phyloP scores from a whole-genome alignment of 495 filamentous ascomycete species.

The Neurospora sp. region DNA sequence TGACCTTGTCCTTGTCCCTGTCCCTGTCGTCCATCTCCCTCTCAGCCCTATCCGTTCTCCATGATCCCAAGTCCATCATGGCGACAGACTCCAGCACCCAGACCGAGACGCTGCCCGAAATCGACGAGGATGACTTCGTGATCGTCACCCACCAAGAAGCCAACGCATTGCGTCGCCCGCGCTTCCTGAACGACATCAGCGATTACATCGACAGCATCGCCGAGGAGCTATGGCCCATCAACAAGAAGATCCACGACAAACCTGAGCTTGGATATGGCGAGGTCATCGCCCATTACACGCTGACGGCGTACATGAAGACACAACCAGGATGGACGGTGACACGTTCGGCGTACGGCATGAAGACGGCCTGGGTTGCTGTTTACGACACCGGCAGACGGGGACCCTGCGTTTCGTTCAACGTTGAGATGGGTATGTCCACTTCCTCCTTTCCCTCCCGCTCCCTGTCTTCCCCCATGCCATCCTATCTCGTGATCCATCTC shows the following conservation, averaged over 20 bases:
- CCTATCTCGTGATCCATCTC: too few relatives aligned
- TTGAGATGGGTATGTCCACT: constrained; percentile 40
- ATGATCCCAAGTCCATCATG: not conserved
- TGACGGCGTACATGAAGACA: constrained; percentile 44
- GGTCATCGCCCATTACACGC: constrained; percentile 44
- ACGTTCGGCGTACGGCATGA: constrained; percentile 41
- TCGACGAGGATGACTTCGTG: not conserved
- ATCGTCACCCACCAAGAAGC: constrained; percentile 12
- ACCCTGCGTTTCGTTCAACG: constrained; percentile 45
- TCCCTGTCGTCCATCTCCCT: not conserved
- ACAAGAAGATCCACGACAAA: constrained; percentile 48
- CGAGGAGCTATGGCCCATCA: constrained; percentile 31
- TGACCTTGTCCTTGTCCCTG: not conserved
- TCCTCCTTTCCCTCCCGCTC: too few relatives aligned
- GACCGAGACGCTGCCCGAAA: not conserved
- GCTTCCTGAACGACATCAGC: constrained; percentile 25
- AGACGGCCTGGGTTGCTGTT: constrained; percentile 48
- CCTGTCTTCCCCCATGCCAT: too few relatives aligned
- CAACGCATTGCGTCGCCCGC: constrained; percentile 3
- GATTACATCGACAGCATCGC: constrained; percentile 25
- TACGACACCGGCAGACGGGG: constrained; percentile 39
- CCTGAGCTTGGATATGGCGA: constrained; percentile 52
- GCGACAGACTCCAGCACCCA: not conserved
- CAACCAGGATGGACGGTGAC: constrained; percentile 47
- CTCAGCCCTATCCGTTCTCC: not conserved